Evolutionary conservation across 2,329 filamentous ascomycete species (phyloP), one percentile per base, ranked within the genome.

Genomic region (Fusarium equiseti): DNA sequence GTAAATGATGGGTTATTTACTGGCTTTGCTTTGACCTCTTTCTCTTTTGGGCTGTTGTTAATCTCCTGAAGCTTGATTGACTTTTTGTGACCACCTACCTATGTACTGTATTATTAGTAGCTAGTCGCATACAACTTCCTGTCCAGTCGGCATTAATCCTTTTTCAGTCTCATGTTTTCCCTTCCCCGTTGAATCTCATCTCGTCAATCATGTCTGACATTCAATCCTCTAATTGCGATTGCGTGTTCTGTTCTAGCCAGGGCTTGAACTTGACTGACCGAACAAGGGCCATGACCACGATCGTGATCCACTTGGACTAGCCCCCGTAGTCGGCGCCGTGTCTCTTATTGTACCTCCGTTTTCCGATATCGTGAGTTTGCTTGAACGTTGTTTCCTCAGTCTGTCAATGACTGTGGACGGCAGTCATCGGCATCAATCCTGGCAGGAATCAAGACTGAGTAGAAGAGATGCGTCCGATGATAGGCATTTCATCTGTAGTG

Each of bases 281-380:
- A 63, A 55, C 51, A 57, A 48, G 51, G 52, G 27, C 27, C 58
- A 24, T 58, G 62, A 51, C 27, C 58, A 54, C 44, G 43, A 38
- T 52, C 49, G n/a, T 50, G 62, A 54, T 49, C 67, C 67, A 70
- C 62, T 43, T 40, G 18, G 18, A 53, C 45, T 69, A 44, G 53
- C 51, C 67, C 67, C 68, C 68, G 63, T 71, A 68, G 68, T 71
- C 68, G 68, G 68, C 65, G 54, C 68, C 59, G 66, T 54, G 50
- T 42, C 24, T 53, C 29, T 53, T 56, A 38, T 58, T 71, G 59
- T 63, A 54, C 68, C 68, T 68, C 59, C 43, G 58, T 64, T 71
- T 71, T 68, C 68, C 68, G 68, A 64, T 26, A 31, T 52, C 20
- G 44, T 68, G 49, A 64, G 27, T 45, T 43, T 57, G 51, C 20